Base-by-base conservation (phyloP, 768 basidiomycete genomes). In the Boletus edulis region DNA sequence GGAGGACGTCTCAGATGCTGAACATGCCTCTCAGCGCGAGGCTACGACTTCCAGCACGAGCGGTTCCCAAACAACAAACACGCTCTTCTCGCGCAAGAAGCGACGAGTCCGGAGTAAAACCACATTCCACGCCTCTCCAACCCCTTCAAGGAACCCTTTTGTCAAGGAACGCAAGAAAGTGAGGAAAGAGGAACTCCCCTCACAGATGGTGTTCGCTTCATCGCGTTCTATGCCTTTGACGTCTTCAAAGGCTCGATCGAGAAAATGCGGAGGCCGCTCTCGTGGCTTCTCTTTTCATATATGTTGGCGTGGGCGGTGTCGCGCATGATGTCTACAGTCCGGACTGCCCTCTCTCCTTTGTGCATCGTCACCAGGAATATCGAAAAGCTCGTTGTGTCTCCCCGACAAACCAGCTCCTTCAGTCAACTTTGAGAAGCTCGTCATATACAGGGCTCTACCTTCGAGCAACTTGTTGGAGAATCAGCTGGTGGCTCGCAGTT, bases 331-430 rank as follows among this genome's bases (percentile, higher is more conserved):
- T 45, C 62, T 7, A 76, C 75, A 0, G 49, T 90, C 51, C 74
- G 74, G n/a, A 63, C 69, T 4, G 76, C 78, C 0, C 73, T 87
- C 52, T 64, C 76, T 3, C 87, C 89, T 0, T 46, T 89, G 1
- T 91, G 89, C 68, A 69, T 76, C 45, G 39, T 90, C 14, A n/a
- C 89, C 89, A 3, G 76, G 80, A 15, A 65, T 89, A 32, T 83
- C 81, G 9, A 75, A 69, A 41, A 75, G 73, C 17, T 39, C 63
- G 4, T 55, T 85, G 41, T 89, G 86, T 62, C 40, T 52, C 17
- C 60, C 60, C 18, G 42, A 48, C 11, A 46, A 47, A 27, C 54
- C 55, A 1, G 29, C 34, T 9, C 75, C 79, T 2, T 63, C 69
- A 49, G 78, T 84, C 0, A 82, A 89, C 66, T 91, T 83, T 67